Evolutionary conservation across 148 eudicot species (phyloP).

Genomic region (Arbutus unedo): DNA sequence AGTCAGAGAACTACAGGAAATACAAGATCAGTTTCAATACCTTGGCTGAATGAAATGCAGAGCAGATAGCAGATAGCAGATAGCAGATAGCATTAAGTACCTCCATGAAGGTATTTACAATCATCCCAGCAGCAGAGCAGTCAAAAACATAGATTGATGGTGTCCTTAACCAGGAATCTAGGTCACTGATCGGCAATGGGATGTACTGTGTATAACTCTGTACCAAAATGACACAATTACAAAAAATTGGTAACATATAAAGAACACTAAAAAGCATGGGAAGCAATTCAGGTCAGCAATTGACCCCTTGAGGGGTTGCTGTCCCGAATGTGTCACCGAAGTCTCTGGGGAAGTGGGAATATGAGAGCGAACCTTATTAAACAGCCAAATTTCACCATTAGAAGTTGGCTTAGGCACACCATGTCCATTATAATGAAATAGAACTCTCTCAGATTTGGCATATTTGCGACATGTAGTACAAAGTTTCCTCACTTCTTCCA

Average conservation of each 20-base stretch:
- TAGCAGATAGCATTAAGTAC: conserved; percentile 25
- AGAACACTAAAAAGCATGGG: conserved; percentile 9
- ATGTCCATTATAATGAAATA: conserved; percentile 98
- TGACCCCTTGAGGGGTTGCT: not conserved
- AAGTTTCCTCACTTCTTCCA: conserved; percentile 94
- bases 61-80: not conserved
- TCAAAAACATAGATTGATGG: conserved; percentile 97
- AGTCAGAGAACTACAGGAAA: conserved; percentile 12
- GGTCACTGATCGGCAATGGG: conserved; percentile 81
- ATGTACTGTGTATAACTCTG: conserved; percentile 93
- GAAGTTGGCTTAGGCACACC: conserved; percentile 96
- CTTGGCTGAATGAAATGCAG: not conserved
- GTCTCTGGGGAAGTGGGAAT: not conserved
- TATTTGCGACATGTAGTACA: conserved; percentile 79
- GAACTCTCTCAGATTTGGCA: conserved; percentile 90
- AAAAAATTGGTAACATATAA: not conserved
- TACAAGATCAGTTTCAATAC: not conserved
- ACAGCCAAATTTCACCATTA: conserved; percentile 97
- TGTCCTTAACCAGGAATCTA: conserved; percentile 93
- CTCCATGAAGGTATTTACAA: conserved; percentile 88
- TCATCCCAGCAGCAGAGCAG: conserved; percentile 96
- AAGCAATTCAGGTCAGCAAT: conserved; percentile 9
- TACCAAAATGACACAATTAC: conserved; percentile 19
- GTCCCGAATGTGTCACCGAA: too few relatives aligned
- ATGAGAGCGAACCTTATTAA: conserved; percentile 61